These are phyloP conservation scores for Hyaloscypha bicolor DNA, from an alignment of 495 filamentous ascomycete species.

Conservation along the genomic window DNA sequence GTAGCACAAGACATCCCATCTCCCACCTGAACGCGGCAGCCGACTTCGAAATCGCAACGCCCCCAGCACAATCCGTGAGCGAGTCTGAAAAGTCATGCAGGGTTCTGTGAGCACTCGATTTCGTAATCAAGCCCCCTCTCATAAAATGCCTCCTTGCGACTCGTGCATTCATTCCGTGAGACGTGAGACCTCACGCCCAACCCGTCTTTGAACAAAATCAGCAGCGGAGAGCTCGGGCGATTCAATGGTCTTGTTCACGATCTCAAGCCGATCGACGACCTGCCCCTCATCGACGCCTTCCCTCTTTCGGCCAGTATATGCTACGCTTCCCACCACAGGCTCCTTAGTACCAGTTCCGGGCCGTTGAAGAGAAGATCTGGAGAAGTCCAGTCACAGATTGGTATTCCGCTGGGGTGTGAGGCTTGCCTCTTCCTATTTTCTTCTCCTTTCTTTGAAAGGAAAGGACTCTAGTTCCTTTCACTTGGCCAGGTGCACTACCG, in stretches of 20 bases:
- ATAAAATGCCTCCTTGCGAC: background rate
- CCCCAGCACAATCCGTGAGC: background rate
- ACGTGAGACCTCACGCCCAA: background rate
- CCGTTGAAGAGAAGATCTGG: background rate
- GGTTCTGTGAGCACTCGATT: conserved; percentile 12
- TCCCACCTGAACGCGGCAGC: background rate
- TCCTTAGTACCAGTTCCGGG: background rate
- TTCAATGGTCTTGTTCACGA: background rate
- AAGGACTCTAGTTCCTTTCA: no score
- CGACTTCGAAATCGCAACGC: background rate
- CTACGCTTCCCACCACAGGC: background rate
- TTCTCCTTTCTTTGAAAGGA: no score
- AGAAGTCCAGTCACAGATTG: background rate
- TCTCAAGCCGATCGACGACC: background rate
- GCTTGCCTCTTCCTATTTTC: background rate
- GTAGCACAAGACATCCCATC: background rate
- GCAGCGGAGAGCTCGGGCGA: background rate
- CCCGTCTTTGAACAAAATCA: background rate
- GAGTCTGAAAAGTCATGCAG: conserved; percentile 4
- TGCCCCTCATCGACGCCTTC: background rate
- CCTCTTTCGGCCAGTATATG: background rate
- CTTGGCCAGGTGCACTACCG: no score
- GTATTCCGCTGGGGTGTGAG: background rate
- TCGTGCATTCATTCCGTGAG: background rate
- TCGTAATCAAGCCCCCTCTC: conserved; percentile 10